Evolutionary conservation across 164 flowering plant genomes (phyloP), one percentile per base, ranked within the genome.

Genomic region (Houttuynia cordata): DNA sequence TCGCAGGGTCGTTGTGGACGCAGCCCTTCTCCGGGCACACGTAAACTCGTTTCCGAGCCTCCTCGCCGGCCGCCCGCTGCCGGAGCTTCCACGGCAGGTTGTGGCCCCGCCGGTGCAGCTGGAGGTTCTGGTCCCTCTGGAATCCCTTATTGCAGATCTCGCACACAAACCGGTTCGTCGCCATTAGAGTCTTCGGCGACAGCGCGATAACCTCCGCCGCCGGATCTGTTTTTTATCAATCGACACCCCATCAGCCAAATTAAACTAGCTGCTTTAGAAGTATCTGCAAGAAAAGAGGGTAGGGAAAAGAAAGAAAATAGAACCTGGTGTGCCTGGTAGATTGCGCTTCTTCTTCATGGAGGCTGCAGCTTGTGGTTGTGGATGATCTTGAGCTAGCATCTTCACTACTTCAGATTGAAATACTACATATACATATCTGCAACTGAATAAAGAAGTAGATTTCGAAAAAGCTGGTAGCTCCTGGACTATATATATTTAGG

Each of bases 101-200:
- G 71, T 83, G 88, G 1, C 88, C 85, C 53, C 88, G 69, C 23
- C 88, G 62, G 62, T 83, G 88, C 53, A 83, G 80, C 65, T 83
- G 87, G 45, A 83, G 65, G 64, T 85, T 86, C 73, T 86, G 92
- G 71, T 85, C 92, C 60, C 92, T 79, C 68, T 85, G 91, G 57
- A 85, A 85, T 41, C 90, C 90, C 70, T 84, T 85, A 81, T 80
- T 85, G 78, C 91, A 84, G 61, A 82, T 73, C 65, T 84, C 90
- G 51, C 90, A 84, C 0, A 85, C 22, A 72, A 85, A 85, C 61
- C 85, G 45, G 71, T 85, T 85, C 4, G 88, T 85, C 1, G 91
- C 88, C 88, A 85, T 81, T 10, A 85, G 73, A 8, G 86, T 78
- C 53, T 72, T 83, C 0, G 91, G 91, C 0, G 91, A 85, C 53